Evolutionary conservation across 805 yeast species (phyloP).

Genomic region (Candida tibetensis): DNA sequence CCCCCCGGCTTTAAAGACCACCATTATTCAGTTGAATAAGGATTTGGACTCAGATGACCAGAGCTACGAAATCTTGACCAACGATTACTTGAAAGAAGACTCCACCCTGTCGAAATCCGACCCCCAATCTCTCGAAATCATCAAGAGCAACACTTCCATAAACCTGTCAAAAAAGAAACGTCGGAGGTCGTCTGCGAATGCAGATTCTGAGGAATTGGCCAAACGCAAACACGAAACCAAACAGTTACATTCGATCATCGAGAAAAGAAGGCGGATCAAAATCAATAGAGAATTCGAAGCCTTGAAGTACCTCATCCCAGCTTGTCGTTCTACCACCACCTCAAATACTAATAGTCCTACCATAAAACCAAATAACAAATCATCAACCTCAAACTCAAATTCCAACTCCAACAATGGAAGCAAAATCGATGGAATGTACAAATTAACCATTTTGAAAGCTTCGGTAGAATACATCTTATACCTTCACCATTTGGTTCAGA

Average conservation of each 20-base stretch:
- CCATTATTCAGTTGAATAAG: constrained; percentile 43
- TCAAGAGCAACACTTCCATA: not conserved
- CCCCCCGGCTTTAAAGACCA: constrained; percentile 44
- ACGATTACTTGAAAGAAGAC: constrained; percentile 24
- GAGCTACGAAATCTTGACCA: constrained; percentile 42
- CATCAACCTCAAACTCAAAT: constrained; percentile 5
- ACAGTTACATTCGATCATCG: constrained; percentile 69
- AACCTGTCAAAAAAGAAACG: constrained; percentile 27
- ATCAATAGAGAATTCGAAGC: constrained; percentile 85
- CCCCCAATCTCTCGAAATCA: constrained; percentile 6
- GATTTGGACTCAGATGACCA: constrained; percentile 41
- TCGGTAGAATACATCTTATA: constrained; percentile 77
- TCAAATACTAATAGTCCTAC: constrained; percentile 17
- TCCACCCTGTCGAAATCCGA: constrained; percentile 1
- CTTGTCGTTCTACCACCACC: constrained; percentile 55
- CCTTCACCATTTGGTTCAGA: constrained; percentile 56
- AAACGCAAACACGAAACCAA: constrained; percentile 42
- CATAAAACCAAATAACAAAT: constrained; percentile 15
- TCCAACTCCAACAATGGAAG: constrained; percentile 33
- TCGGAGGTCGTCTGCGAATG: constrained; percentile 37
- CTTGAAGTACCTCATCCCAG: constrained; percentile 71
- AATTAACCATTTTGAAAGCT: constrained; percentile 76
- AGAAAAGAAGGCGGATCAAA: constrained; percentile 71
- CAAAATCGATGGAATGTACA: constrained; percentile 67
- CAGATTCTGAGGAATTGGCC: constrained; percentile 40